phyloP scores from a whole-genome alignment of 768 basidiomycete species.

The Ramaria rubella region DNA sequence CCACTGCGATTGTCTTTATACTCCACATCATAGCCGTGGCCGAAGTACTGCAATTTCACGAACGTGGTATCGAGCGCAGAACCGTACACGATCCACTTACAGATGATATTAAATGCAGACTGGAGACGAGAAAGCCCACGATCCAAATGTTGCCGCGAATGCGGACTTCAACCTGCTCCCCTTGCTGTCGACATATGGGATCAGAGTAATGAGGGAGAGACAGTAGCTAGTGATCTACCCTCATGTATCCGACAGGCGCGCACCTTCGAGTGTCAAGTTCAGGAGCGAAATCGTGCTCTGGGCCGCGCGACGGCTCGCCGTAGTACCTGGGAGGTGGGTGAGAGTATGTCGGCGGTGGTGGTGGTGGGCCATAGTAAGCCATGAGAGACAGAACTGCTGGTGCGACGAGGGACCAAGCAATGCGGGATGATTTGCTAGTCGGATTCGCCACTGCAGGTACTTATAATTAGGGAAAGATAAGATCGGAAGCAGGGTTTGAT shows the following conservation, averaged over 20 bases:
- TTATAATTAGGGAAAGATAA: slow-evolving; percentile 1
- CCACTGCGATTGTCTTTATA: slow-evolving; percentile 3
- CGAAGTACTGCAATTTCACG: slow-evolving; percentile 1
- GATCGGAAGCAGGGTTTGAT: neutral
- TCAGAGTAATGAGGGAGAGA: neutral
- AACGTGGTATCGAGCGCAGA: neutral
- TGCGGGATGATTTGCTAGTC: neutral
- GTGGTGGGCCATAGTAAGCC: neutral
- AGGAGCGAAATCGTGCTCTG: neutral
- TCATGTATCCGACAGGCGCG: neutral
- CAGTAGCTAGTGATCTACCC: neutral
- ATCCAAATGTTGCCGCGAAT: slow-evolving; percentile 28
- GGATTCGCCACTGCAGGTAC: neutral
- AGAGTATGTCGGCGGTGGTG: neutral
- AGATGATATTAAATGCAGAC: slow-evolving; percentile 7
- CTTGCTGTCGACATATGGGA: neutral
- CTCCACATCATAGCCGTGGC: slow-evolving; percentile 8
- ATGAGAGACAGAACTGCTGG: neutral
- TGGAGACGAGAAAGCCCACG: slow-evolving; percentile 24
- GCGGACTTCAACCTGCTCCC: slow-evolving; percentile 23
- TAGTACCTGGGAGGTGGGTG: neutral
- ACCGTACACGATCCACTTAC: neutral
- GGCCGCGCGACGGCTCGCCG: neutral
- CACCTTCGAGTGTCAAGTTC: neutral
- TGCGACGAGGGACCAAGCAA: neutral